Base-by-base conservation (phyloP, 192 early-diverging fungal genomes). In the Coemansia sp. region DNA sequence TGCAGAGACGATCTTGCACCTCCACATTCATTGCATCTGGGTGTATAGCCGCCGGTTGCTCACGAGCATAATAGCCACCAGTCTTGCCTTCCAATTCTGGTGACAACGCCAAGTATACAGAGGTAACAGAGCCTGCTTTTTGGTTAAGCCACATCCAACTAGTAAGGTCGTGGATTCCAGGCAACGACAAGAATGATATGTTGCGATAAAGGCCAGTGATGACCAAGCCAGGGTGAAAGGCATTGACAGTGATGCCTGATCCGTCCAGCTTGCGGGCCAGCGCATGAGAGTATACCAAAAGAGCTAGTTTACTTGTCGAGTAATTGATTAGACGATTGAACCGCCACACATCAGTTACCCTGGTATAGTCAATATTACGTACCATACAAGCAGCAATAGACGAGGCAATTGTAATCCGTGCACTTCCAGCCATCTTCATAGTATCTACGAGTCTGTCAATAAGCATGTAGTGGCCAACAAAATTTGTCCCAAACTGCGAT, bases 401-500 rank as follows among this genome's bases (percentile, higher is more conserved):
- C 9, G 84, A 73, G 1, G 86, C 71, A 46, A 87, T 77, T 9
- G 85, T 85, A 35, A 87, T 77, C 3, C 87, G 85, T 4, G 85
- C 85, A 9, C 74, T 65, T 1, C 44, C 47, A 1, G 85, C 57
- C 10, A 62, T 50, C 62, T 87, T 80, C 62, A 89, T 65, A 9
- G 77, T 35, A 0, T 63, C 68, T 2, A 88, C 32, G 14, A 88
- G 67, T 9, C 63, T 52, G 28, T 75, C 68, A 4, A 86, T 84
- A 26, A 89, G 65, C 52, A 82, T 61, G 28, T 85, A 88, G 60
- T 89, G 88, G 9, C 88, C 88, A 5, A 89, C 70, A 52, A 82
- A 86, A 70, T 89, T 89, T 47, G 86, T 87, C 4, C 87, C 87
- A 84, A 88, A 88, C 77, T 89, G 87, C 59, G 82, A 77, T 67